Percentiles rank a stretch among this genome's conserved stretches.
Conservation (phyloP, 805 yeast genomes). For the Saccharomycopsis capsularis region DNA sequence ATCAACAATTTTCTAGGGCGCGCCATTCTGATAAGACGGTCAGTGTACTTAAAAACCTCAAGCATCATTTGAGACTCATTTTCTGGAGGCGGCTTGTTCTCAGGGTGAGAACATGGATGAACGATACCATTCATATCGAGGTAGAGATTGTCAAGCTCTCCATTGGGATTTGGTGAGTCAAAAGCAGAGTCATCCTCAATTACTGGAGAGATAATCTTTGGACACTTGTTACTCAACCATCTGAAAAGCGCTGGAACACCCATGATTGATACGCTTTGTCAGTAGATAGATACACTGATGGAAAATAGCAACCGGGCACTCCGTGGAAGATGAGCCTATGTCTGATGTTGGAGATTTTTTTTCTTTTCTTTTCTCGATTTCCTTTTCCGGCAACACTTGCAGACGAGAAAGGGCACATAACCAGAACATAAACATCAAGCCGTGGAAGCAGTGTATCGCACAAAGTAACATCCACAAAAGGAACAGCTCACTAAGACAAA, state of each 20-base stretch:
- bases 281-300: too few relatives aligned
- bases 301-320: too few relatives aligned
- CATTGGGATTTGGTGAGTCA: slow-evolving; percentile 81
- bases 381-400: too few relatives aligned
- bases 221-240: slow-evolving; percentile 90
- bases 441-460: too few relatives aligned
- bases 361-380: too few relatives aligned
- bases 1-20: slow-evolving; percentile 86
- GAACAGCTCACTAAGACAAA: too few relatives aligned
- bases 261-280: too few relatives aligned
- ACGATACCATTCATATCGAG: slow-evolving; percentile 99
- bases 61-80: slow-evolving; percentile 96
- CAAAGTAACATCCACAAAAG: too few relatives aligned
- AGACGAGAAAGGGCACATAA: too few relatives aligned
- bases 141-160: slow-evolving; percentile 89
- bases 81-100: slow-evolving; percentile 90
- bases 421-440: too few relatives aligned
- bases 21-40: slow-evolving; percentile 86
- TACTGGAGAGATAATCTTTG: slow-evolving; percentile 89
- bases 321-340: too few relatives aligned
- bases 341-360: too few relatives aligned
- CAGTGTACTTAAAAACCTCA: slow-evolving; percentile 88
- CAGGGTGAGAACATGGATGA: slow-evolving; percentile 99
- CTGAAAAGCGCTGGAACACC: slow-evolving; percentile 98
- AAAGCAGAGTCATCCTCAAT: slow-evolving; percentile 68